phyloP scores from a whole-genome alignment of 805 yeast genomes.

The Candida loeiensis region DNA sequence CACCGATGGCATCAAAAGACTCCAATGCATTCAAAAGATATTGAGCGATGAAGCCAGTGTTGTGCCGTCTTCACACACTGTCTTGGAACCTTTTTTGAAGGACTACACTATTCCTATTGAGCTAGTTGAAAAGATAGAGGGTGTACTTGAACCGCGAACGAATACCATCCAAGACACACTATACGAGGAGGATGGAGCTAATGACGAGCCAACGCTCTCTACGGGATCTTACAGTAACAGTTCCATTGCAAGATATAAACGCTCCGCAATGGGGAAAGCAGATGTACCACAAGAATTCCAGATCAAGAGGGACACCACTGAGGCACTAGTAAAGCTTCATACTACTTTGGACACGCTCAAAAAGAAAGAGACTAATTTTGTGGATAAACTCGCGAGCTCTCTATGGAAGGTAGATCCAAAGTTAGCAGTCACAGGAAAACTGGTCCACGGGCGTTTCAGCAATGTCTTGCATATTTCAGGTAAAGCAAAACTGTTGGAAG shows the following conservation, averaged over 20 bases:
- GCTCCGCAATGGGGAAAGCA: conserved; percentile 2
- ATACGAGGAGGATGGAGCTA: not conserved
- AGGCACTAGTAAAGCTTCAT: conserved; percentile 33
- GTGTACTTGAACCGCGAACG: conserved; percentile 1
- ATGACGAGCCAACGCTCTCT: conserved; percentile 3
- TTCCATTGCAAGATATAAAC: conserved; percentile 22
- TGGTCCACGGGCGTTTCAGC: conserved; percentile 27
- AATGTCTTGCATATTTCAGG: conserved; percentile 50
- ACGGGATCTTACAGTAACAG: conserved; percentile 19
- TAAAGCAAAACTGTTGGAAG: conserved; percentile 26
- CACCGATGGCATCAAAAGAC: conserved; percentile 28
- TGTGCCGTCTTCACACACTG: not conserved
- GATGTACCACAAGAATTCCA: conserved; percentile 2
- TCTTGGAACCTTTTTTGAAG: conserved; percentile 13
- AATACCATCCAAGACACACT: not conserved
- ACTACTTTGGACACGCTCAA: conserved; percentile 23
- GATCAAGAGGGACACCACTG: conserved; percentile 34
- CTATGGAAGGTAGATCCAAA: conserved; percentile 27
- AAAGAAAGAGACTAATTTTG: conserved; percentile 21
- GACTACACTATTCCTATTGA: conserved; percentile 37
- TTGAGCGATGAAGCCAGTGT: conserved; percentile 12
- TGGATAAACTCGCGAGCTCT: conserved; percentile 19
- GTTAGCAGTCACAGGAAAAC: conserved; percentile 24
- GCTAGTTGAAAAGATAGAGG: conserved; percentile 18
- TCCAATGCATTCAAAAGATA: conserved; percentile 18